Evolutionary conservation across 2,329 filamentous ascomycete genomes (phyloP).

Genomic region (Cordyceps cateniannulata): DNA sequence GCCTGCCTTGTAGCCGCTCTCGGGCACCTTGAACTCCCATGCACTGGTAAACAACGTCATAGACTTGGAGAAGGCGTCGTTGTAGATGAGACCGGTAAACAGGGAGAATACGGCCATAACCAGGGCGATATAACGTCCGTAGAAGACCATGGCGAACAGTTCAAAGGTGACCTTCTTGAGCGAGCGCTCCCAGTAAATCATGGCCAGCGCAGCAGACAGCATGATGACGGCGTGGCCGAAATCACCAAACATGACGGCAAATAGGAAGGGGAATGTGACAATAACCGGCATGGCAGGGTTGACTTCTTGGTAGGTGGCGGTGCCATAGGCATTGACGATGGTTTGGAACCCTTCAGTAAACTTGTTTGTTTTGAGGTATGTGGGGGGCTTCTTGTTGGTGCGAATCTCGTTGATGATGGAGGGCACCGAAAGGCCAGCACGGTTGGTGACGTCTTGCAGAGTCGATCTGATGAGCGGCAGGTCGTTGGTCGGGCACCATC

Average conservation of each 20-base stretch:
- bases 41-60: conserved; percentile 83
- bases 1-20: conserved; percentile 55
- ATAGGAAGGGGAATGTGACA: conserved; percentile 98
- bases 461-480: conserved; percentile 85
- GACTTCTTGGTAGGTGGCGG: conserved; percentile 93
- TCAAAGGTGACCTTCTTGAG: conserved; percentile 91
- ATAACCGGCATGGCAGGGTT: conserved; percentile 94
- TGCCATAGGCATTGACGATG: conserved; percentile 97
- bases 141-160: conserved; percentile 97
- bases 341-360: conserved; percentile 98
- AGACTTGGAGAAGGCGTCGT: conserved; percentile 92
- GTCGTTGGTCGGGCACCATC: conserved; percentile 92
- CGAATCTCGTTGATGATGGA: conserved; percentile 98
- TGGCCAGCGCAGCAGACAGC: conserved; percentile 72
- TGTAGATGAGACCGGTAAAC: conserved; percentile 96
- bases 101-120: conserved; percentile 98
- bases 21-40: conserved; percentile 72
- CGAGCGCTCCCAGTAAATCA: conserved; percentile 95
- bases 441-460: conserved; percentile 92
- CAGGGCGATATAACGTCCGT: conserved; percentile 95
- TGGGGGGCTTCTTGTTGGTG: conserved; percentile 95
- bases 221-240: conserved; percentile 91
- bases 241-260: conserved; percentile 99
- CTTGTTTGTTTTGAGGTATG: conserved; percentile 96
- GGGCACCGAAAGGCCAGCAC: conserved; percentile 90